phyloP scores from a whole-genome alignment of 2,329 filamentous ascomycete species.

The Chrysoporthe austroafricana region DNA sequence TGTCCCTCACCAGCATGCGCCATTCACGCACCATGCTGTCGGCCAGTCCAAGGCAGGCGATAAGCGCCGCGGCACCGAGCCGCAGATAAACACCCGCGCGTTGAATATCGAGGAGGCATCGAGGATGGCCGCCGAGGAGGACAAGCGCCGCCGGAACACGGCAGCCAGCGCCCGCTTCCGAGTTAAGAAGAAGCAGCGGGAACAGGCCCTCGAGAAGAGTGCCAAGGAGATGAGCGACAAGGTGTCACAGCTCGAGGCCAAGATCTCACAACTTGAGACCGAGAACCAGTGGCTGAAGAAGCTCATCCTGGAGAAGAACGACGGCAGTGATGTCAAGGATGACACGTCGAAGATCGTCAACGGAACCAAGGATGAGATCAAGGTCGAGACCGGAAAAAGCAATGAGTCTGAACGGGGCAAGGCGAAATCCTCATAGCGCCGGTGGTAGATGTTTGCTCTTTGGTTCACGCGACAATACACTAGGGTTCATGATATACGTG shows the following conservation, averaged over 20 bases:
- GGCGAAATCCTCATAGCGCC: slow-evolving; percentile 23
- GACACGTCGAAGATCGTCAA: slow-evolving; percentile 56
- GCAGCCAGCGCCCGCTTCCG: slow-evolving; percentile 88
- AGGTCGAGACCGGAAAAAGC: slow-evolving; percentile 22
- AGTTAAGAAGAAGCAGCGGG: slow-evolving; percentile 94
- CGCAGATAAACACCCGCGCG: slow-evolving; percentile 46
- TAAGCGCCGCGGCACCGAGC: slow-evolving; percentile 51
- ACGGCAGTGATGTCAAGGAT: slow-evolving; percentile 52
- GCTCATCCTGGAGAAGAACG: slow-evolving; percentile 81
- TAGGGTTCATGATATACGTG: slow-evolving; percentile 18
- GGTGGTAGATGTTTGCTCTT: slow-evolving; percentile 8
- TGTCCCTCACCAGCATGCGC: slow-evolving; percentile 40
- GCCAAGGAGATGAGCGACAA: slow-evolving; percentile 85
- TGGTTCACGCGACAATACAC: slow-evolving; percentile 17
- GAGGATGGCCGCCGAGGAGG: slow-evolving; percentile 79
- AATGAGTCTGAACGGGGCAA: slow-evolving; percentile 16
- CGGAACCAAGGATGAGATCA: slow-evolving; percentile 38
- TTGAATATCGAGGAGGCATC: slow-evolving; percentile 71
- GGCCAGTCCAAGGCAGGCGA: slow-evolving; percentile 41
- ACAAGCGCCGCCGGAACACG: slow-evolving; percentile 87
- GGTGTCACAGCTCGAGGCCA: slow-evolving; percentile 71
- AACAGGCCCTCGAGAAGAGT: slow-evolving; percentile 80
- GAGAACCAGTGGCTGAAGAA: slow-evolving; percentile 85
- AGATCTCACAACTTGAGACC: slow-evolving; percentile 77
- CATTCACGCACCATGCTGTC: slow-evolving; percentile 35